Evolutionary conservation across 306 rosid species (phyloP), one percentile per base, ranked within the genome.

Genomic region (Castanopsis chinensis): DNA sequence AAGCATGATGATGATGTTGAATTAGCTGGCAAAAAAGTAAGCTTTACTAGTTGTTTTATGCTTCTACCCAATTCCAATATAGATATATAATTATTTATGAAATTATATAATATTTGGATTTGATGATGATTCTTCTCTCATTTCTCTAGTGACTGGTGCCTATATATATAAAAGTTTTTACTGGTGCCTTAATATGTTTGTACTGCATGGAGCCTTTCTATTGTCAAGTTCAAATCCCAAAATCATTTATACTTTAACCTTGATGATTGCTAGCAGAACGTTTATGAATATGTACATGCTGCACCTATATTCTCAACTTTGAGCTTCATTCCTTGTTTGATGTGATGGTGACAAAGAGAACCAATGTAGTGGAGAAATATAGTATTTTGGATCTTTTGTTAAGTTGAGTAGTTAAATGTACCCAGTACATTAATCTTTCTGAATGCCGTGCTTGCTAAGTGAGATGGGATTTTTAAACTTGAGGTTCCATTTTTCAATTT

Each of bases 1-100:
- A 83, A 80, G 53, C 37, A 45, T 45, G 74, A 80, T 35, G 79
- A 80, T 58, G 55, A 69, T 54, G 35, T 33, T 28, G 77, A 27
- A 2, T 64, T 74, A 35, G 59, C 70, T 54, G 60, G 33, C 76
- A 68, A 71, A 52, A 80, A 70, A 59, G 87, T 86, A 70, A 80
- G 74, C 64, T 49, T 74, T 54, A 57, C 61, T 53, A 43, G 20
- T 68, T 52, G 57, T 19, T 60, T 32, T 52, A 13, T 64, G 69
- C 63, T 6, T 71, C 74, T 67, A 13, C 27, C 64, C 57, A 63
- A 56, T 74, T 74, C 49, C 37, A 33, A 51, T 67, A 37, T 43
- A 18, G 43, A 25, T 61, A 19, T 67, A 19, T 57, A n/a, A 54
- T 71, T 58, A 28, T 71, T 21, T 75, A 5, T 6, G 5, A 6